These are phyloP conservation scores for Fraxinus baroniana DNA, from an alignment of 305 asterid genomes.

Conservation along the genomic window DNA sequence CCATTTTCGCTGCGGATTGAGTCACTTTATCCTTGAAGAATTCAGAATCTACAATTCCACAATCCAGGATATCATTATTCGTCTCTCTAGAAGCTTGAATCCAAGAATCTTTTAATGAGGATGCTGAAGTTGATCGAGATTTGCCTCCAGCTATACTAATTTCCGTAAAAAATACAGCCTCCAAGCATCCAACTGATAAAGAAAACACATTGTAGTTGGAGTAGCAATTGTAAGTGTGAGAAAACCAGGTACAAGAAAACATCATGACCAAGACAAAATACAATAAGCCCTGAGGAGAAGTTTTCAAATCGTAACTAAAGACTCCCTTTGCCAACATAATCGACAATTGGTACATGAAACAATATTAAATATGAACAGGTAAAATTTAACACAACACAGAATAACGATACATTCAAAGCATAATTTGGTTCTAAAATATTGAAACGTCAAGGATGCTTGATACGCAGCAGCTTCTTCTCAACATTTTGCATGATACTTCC, in stretches of 20 bases:
- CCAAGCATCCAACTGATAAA: constrained; percentile 56
- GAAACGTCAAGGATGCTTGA: background rate
- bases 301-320: background rate
- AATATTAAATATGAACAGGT: background rate
- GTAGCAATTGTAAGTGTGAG: background rate
- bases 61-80: constrained; percentile 35
- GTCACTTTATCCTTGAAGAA: constrained; percentile 24
- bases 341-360: background rate
- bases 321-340: background rate
- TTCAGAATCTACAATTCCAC: constrained; percentile 26
- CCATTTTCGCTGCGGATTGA: constrained; percentile 24
- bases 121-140: constrained; percentile 60
- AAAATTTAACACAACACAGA: background rate
- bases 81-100: constrained; percentile 53
- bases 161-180: constrained; percentile 67
- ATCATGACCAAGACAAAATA: background rate
- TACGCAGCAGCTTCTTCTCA: background rate
- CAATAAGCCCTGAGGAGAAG: background rate
- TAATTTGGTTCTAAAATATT: background rate
- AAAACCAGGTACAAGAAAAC: background rate
- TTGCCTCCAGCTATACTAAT: constrained; percentile 71
- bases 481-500: background rate
- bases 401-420: background rate
- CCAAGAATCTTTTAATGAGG: constrained; percentile 58
- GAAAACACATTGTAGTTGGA: constrained; percentile 2